These are phyloP conservation scores for Schizochytrium sp. DNA, from an alignment of 108 stramenopile species.

Conservation along the genomic window DNA sequence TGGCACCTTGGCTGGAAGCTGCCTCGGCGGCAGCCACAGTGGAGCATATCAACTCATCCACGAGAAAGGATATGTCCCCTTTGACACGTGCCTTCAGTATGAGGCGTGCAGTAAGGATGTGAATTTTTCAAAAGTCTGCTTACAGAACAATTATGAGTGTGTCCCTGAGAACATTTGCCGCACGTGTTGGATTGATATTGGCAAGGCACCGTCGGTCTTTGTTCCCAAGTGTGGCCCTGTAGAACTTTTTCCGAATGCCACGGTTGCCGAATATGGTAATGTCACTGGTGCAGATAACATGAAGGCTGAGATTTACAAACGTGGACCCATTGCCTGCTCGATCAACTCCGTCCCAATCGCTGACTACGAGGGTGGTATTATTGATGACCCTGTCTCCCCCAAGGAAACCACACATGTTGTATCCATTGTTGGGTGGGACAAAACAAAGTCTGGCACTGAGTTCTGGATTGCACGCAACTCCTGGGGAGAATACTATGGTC, in stretches of 20 bases:
- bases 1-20: constrained; percentile 72
- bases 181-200: constrained; percentile 73
- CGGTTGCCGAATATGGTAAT: constrained; percentile 86
- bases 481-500: constrained; percentile 79
- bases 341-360: constrained; percentile 83
- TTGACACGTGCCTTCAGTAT: constrained; percentile 87
- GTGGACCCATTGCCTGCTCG: constrained; percentile 89
- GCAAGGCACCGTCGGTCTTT: background rate
- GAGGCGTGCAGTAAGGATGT: constrained; percentile 68
- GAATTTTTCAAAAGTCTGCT: background rate
- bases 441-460: constrained; percentile 76
- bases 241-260: constrained; percentile 46
- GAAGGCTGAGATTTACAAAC: constrained; percentile 88
- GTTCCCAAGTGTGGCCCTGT: constrained; percentile 6
- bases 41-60: constrained; percentile 73
- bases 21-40: constrained; percentile 83
- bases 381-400: constrained; percentile 72
- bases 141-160: constrained; percentile 75
- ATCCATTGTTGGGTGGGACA: constrained; percentile 90
- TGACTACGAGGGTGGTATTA: constrained; percentile 84
- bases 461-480: constrained; percentile 92
- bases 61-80: constrained; percentile 64
- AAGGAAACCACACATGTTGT: constrained; percentile 86
- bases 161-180: constrained; percentile 64
- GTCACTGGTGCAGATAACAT: constrained; percentile 76